A percentile compares a stretch with the other conserved stretches of the same genome.
These are phyloP conservation scores for Zychaea mexicana DNA, from an alignment of 371 early-diverging fungal genomes.

Conservation along the genomic window DNA sequence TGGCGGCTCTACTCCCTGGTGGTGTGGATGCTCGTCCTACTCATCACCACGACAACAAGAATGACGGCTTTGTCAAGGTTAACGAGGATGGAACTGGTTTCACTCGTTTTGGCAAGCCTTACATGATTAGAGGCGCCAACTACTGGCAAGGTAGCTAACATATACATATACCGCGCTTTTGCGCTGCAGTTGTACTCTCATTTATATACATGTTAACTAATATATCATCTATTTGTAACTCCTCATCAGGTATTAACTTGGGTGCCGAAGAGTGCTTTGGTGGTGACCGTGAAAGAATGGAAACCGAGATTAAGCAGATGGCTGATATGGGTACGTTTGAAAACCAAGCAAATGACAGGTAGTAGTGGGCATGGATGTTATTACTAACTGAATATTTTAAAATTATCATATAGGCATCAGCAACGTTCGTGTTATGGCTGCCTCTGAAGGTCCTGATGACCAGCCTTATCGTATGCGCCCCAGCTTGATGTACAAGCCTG, in stretches of 20 bases:
- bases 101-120: conserved; percentile 25
- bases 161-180: too few species aligned
- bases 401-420: conserved; percentile 54
- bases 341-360: too few species aligned
- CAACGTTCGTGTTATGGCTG: conserved; percentile 68
- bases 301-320: conserved; percentile 50
- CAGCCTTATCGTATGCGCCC: conserved; percentile 65
- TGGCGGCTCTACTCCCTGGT: not conserved
- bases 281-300: conserved; percentile 54
- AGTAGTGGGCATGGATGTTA: too few species aligned
- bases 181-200: too few species aligned
- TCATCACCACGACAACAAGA: not conserved
- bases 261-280: conserved; percentile 39
- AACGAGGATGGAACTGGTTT: conserved; percentile 24
- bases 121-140: conserved; percentile 58
- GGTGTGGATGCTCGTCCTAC: not conserved
- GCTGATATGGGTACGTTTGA: conserved; percentile 26
- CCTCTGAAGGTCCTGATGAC: conserved; percentile 63
- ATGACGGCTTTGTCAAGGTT: conserved; percentile 24
- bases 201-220: too few species aligned
- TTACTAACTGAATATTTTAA: too few species aligned
- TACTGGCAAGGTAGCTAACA: conserved; percentile 83
- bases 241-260: conserved; percentile 70
- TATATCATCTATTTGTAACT: too few species aligned
- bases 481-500: conserved; percentile 56